Conservation (phyloP, 352 stramenopile genomes). For the Vaucheria bursata region DNA sequence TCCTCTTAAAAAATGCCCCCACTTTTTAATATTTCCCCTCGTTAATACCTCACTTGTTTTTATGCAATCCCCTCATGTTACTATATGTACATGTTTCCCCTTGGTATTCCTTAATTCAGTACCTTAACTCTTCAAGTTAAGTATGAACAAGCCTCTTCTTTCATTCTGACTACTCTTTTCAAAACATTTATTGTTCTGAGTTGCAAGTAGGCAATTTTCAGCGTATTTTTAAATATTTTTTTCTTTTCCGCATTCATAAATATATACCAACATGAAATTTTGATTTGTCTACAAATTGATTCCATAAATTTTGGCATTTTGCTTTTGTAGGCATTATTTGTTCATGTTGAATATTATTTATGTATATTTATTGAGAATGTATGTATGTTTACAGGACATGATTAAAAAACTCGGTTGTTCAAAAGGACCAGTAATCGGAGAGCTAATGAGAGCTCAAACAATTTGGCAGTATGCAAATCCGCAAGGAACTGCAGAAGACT, state of each 20-base stretch:
- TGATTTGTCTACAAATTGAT: too few relatives aligned
- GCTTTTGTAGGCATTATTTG: not conserved
- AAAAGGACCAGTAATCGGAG: conserved; percentile 26
- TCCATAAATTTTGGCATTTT: too few relatives aligned
- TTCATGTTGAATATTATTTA: not conserved
- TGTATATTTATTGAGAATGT: not conserved
- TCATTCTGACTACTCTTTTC: too few relatives aligned
- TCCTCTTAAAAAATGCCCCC: too few relatives aligned
- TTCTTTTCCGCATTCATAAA: too few relatives aligned
- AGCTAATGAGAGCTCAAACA: conserved; percentile 31
- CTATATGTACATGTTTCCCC: not conserved
- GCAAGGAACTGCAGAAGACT: conserved; percentile 35
- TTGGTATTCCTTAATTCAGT: too few relatives aligned
- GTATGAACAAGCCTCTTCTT: too few relatives aligned
- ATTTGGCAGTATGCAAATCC: conserved; percentile 39
- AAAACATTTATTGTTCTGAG: too few relatives aligned
- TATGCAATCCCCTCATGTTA: not conserved
- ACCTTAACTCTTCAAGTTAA: too few relatives aligned
- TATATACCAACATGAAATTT: too few relatives aligned
- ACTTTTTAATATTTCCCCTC: not conserved
- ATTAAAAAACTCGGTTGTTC: conserved; percentile 18
- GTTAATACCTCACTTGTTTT: not conserved
- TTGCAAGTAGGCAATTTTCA: too few relatives aligned
- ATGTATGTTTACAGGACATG: not conserved
- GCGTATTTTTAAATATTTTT: too few relatives aligned